phyloP scores from a whole-genome alignment of 1,139 yeast genomes.

The Taphrina flavorubra region DNA sequence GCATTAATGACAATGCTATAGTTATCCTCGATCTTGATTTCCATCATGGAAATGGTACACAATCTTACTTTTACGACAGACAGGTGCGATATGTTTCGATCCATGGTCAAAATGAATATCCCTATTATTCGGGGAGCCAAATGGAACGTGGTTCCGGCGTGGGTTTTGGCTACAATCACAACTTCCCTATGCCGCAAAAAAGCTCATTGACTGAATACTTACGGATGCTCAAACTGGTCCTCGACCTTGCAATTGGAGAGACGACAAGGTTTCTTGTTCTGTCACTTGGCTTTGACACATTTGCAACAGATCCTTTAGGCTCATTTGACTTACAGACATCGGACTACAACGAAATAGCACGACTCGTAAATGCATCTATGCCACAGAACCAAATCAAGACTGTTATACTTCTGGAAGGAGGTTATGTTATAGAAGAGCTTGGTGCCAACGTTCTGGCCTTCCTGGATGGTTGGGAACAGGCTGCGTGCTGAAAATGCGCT shows the following conservation, averaged over 20 bases:
- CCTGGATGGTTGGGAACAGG: conserved; percentile 1
- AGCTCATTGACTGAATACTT: not conserved
- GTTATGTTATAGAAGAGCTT: conserved; percentile 20
- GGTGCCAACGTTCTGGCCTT: conserved; percentile 9
- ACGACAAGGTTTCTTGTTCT: not conserved
- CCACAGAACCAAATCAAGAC: not conserved
- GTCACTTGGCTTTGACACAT: conserved; percentile 31
- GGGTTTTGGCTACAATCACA: conserved; percentile 12
- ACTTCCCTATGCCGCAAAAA: conserved; percentile 15
- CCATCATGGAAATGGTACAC: conserved; percentile 37
- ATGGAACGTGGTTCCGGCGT: not conserved
- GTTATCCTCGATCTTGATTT: conserved; percentile 22
- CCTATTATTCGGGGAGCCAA: conserved; percentile 9
- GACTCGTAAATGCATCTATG: not conserved
- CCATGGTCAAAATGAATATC: conserved; percentile 26
- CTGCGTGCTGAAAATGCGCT: not conserved
- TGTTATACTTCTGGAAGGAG: conserved; percentile 21
- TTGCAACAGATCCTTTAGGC: conserved; percentile 22
- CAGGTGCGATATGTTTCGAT: conserved; percentile 19
- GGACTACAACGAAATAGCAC: not conserved
- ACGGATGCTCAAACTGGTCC: conserved; percentile 10
- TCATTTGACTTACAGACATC: conserved; percentile 10
- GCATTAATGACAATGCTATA: not conserved
- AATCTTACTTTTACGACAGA: conserved; percentile 13
- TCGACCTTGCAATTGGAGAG: not conserved